Evolutionary conservation across 2,329 filamentous ascomycete genomes (phyloP).

Genomic region (Xylariaceae sp.): DNA sequence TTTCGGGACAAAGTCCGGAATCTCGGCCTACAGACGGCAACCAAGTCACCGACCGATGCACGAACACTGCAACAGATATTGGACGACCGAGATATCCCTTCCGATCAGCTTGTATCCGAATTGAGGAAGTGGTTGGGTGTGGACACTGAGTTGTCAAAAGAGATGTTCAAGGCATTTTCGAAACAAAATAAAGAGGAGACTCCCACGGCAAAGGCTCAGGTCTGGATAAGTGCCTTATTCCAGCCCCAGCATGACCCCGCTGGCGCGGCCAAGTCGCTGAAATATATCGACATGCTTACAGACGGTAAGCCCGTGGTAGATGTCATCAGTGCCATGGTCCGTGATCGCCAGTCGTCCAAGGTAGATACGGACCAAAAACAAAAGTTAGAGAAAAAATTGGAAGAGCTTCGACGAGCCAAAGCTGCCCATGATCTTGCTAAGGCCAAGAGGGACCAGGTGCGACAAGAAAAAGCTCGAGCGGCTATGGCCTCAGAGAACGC

Average conservation of each 20-base stretch:
- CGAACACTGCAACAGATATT: conserved; percentile 38
- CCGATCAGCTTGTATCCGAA: conserved; percentile 38
- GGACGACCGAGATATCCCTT: conserved; percentile 37
- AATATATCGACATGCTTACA: conserved; percentile 50
- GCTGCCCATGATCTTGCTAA: conserved; percentile 47
- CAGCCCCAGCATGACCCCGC: conserved; percentile 45
- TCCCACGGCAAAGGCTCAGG: conserved; percentile 45
- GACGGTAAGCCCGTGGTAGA: conserved; percentile 40
- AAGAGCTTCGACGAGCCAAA: conserved; percentile 56
- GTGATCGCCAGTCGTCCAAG: conserved; percentile 42
- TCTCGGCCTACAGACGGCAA: conserved; percentile 37
- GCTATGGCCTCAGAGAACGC: conserved; percentile 42
- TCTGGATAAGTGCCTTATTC: conserved; percentile 53
- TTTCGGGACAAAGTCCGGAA: conserved; percentile 50
- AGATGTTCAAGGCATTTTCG: conserved; percentile 42
- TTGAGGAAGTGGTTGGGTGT: conserved; percentile 36
- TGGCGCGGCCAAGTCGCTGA: conserved; percentile 40
- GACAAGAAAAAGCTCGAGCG: conserved; percentile 51
- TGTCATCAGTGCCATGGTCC: conserved; percentile 41
- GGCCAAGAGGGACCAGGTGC: conserved; percentile 41
- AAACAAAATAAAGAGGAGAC: conserved; percentile 43
- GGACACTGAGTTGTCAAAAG: conserved; percentile 30
- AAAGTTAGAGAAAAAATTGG: conserved; percentile 46
- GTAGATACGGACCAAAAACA: conserved; percentile 47
- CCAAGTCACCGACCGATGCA: conserved; percentile 36